These are phyloP conservation scores for Xylariaceae sp. DNA, from an alignment of 2,329 filamentous ascomycete species.

Conservation along the genomic window DNA sequence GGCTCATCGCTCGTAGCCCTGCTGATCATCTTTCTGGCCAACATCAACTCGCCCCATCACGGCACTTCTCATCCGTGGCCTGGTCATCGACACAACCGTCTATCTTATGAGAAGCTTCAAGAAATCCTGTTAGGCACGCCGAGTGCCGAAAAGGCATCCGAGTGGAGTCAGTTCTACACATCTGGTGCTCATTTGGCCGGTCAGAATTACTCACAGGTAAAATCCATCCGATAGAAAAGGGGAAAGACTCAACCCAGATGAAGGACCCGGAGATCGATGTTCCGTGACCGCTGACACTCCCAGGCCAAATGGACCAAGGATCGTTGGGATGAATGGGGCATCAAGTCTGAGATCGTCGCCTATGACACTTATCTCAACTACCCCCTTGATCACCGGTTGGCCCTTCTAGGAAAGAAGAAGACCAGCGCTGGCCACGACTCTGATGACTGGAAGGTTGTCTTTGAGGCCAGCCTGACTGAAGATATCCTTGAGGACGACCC, in stretches of 20 bases:
- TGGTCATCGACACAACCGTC: slow-evolving; percentile 30
- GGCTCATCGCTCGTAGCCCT: slow-evolving; percentile 51
- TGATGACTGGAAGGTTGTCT: slow-evolving; percentile 56
- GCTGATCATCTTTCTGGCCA: slow-evolving; percentile 42
- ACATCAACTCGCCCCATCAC: slow-evolving; percentile 27
- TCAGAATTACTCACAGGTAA: slow-evolving; percentile 66
- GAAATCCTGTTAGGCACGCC: slow-evolving; percentile 55
- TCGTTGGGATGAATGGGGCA: slow-evolving; percentile 66
- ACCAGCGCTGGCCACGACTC: slow-evolving; percentile 33
- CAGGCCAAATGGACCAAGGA: slow-evolving; percentile 69
- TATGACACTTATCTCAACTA: slow-evolving; percentile 80
- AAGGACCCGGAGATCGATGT: not conserved
- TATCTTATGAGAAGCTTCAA: slow-evolving; percentile 49
- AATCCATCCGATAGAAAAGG: slow-evolving; percentile 1
- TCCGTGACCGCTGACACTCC: not conserved
- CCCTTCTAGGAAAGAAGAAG: slow-evolving; percentile 51
- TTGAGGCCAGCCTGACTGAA: slow-evolving; percentile 76
- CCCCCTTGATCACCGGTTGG: slow-evolving; percentile 64
- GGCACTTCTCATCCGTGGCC: slow-evolving; percentile 24
- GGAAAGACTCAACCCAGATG: not conserved
- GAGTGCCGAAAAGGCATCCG: slow-evolving; percentile 50
- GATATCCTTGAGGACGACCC: slow-evolving; percentile 79
- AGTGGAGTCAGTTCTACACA: slow-evolving; percentile 77
- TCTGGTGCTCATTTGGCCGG: slow-evolving; percentile 70
- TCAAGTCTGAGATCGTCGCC: slow-evolving; percentile 57